phyloP scores from a whole-genome alignment of 306 rosid species.

The Castanea mollissima region DNA sequence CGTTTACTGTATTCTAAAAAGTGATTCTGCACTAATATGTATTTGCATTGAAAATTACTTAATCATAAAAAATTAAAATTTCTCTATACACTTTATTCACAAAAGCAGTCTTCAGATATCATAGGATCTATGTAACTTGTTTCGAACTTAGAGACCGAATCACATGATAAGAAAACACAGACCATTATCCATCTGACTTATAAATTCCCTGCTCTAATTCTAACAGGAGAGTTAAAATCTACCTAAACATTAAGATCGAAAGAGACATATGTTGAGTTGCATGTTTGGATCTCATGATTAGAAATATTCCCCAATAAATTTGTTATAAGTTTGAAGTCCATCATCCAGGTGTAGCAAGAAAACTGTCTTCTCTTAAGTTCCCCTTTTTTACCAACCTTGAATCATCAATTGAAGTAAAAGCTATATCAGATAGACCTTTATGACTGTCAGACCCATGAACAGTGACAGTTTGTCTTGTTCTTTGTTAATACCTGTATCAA shows the following conservation, averaged over 20 bases:
- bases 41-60: background rate
- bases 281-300: background rate
- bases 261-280: background rate
- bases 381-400: constrained; percentile 51
- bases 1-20: background rate
- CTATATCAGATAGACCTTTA: constrained; percentile 73
- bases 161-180: background rate
- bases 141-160: background rate
- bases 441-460: constrained; percentile 40
- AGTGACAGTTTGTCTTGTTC: constrained; percentile 44
- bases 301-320: background rate
- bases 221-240: too few relatives aligned
- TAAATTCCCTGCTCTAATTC: too few relatives aligned
- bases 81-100: too few relatives aligned
- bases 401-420: constrained; percentile 51
- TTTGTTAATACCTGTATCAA: constrained; percentile 44
- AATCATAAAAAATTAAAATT: background rate
- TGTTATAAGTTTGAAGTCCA: background rate
- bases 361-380: constrained; percentile 2
- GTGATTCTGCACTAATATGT: background rate
- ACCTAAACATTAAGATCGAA: background rate
- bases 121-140: background rate
- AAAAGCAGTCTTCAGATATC: background rate
- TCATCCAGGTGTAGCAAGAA: background rate
- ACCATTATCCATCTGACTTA: too few relatives aligned